Evolutionary conservation across 2,329 filamentous ascomycete species (phyloP), one percentile per base, ranked within the genome.

Genomic region (Coccinonectria pachysandricola): DNA sequence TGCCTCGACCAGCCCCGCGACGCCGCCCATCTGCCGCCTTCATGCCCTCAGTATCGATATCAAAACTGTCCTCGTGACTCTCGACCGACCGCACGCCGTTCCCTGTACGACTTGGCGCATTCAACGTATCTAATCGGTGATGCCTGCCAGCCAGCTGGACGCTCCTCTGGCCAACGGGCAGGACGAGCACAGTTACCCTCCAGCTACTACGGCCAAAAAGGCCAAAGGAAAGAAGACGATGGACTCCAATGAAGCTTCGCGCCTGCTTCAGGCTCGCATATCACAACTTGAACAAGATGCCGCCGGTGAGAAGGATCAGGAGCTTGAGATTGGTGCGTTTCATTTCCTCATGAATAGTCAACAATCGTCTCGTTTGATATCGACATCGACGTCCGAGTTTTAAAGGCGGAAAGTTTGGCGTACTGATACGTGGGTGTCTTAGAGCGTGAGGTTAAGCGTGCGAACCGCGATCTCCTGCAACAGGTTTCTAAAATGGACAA

Each of bases 381-480:
- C n/a, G n/a, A n/a, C n/a, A n/a, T n/a, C n/a, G n/a, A n/a, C n/a
- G n/a, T n/a, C n/a, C n/a, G n/a, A n/a, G n/a, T 14, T 8, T 21
- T 24, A 14, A 26, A 17, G 22, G n/a, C 23, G 19, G 17, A 25
- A 25, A 36, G 32, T 30, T 29, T 26, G 21, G 26, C 32, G 35
- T 42, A 37, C 45, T 48, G 42, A 48, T 49, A 34, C 23, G 20
- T 37, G 35, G 39, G 25, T 21, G 31, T 23, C 53, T 54, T 53
- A 92, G 88, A 93, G 57, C 81, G 85, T 40, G 86, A 94, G 64
- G 85, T 95, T 28, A 91, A 87, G 55, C 87, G 88, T 58, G 87
- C 87, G 24, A 94, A 87, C 43, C 76, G 88, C 43, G 91, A 96
- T 51, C 68, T 98, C 24, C 78, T 84, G 40, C 82, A 83, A 44